Percentiles rank a stretch among this genome's conserved stretches.
Evolutionary conservation across 2,329 filamentous ascomycete species (phyloP).

Genomic region (Paradendryphiella salina): DNA sequence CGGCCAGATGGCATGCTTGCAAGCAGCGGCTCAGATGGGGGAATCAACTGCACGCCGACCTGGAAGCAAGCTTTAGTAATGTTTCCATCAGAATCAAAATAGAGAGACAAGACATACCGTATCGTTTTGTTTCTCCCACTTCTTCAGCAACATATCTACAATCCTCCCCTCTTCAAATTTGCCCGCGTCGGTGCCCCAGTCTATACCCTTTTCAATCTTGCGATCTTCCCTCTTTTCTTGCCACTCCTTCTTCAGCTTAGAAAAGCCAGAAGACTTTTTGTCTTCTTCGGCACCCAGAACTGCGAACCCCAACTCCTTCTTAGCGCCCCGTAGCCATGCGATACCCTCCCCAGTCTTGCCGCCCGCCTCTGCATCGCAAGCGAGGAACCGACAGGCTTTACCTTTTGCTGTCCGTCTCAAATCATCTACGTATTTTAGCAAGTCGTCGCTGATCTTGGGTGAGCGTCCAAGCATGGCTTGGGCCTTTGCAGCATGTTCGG

Average conservation of each 20-base stretch:
- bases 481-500: conserved; percentile 82
- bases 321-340: conserved; percentile 80
- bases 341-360: conserved; percentile 83
- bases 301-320: conserved; percentile 70
- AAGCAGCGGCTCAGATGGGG: conserved; percentile 70
- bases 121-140: conserved; percentile 93
- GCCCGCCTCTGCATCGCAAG: conserved; percentile 81
- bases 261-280: conserved; percentile 60
- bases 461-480: conserved; percentile 53
- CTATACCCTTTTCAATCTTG: conserved; percentile 70
- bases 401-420: conserved; percentile 74
- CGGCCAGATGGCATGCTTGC: conserved; percentile 83
- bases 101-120: conserved; percentile 62
- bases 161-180: conserved; percentile 82
- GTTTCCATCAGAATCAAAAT: too few relatives aligned
- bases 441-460: conserved; percentile 61
- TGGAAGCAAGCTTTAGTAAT: conserved; percentile 41
- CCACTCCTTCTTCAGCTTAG: conserved; percentile 72
- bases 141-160: conserved; percentile 80
- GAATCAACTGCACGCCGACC: conserved; percentile 80
- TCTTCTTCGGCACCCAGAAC: conserved; percentile 46
- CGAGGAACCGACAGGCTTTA: conserved; percentile 87
- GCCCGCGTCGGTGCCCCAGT: conserved; percentile 83
- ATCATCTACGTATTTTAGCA: conserved; percentile 76
- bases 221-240: conserved; percentile 78